Base-by-base conservation (phyloP, 805 yeast genomes). In the Candida succiphila region DNA sequence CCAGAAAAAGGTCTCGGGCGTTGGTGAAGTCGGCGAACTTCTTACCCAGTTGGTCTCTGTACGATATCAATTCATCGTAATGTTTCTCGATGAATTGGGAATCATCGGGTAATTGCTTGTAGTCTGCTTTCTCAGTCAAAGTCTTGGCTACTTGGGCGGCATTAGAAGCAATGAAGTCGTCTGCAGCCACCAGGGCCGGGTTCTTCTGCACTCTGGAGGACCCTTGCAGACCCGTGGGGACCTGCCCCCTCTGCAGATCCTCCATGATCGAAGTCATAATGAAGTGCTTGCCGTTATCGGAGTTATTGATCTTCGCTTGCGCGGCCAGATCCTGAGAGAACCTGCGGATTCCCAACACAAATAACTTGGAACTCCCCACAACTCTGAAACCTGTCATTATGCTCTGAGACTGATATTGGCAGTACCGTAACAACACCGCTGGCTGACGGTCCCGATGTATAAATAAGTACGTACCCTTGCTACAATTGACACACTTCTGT, bases 31-130 rank as follows among this genome's bases (percentile, higher is more conserved):
- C 70, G 8, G 57, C 45, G 37, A 58, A 67, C 7, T 40, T 42
- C 28, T 52, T 56, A 14, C 56, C 48, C 12, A 63, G 38, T 25
- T 46, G 45, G 16, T 49, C 46, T 33, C 58, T 48, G 44, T 61
- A 66, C 4, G 46, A 36, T 13, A 41, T 35, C 25, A 70, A 42
- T 32, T 68, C 72, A 12, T 52, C 52, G 44, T 67, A 68, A 44
- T 65, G 72, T 35, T 67, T 65, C 32, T 67, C 72, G 23, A 70
- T 67, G 44, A 63, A 68, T 39, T 63, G 64, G 0, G 74, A 67
- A 42, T 70, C 75, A 27, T 70, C 76, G 0, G 77, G 77, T 15
- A 70, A 44, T 40, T 70, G 76, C 24, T 52, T 59, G 41, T 70
- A 70, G 17, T 62, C 52, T 31, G 7, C 13, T 17, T 25, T 16